A percentile compares a stretch with the other conserved stretches of the same genome.
These are phyloP conservation scores for Drechslera avenae DNA, from an alignment of 2,329 filamentous ascomycete genomes.

Conservation along the genomic window DNA sequence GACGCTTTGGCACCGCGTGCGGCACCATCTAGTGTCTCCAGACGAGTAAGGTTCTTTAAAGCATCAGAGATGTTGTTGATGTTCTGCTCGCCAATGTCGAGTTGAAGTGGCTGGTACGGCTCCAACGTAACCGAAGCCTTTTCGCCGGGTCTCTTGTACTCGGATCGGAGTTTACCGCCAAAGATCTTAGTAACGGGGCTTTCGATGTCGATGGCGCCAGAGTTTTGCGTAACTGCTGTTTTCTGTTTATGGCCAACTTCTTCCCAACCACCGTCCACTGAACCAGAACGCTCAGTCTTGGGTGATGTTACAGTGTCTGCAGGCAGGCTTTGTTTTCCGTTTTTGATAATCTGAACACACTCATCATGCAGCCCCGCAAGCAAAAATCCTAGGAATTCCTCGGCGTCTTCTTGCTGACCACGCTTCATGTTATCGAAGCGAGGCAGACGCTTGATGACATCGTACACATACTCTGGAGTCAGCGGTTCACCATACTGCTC, in stretches of 20 bases:
- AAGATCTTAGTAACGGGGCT: constrained; percentile 95
- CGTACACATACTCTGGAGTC: constrained; percentile 92
- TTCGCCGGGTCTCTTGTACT: constrained; percentile 81
- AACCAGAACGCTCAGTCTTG: constrained; percentile 51
- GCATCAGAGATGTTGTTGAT: constrained; percentile 93
- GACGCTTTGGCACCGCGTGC: constrained; percentile 77
- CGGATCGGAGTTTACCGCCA: constrained; percentile 86
- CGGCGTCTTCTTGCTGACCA: constrained; percentile 95
- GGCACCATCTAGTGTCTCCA: constrained; percentile 82
- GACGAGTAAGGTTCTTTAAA: constrained; percentile 78
- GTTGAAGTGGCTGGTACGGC: constrained; percentile 90
- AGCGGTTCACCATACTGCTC: constrained; percentile 92
- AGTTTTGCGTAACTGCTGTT: constrained; percentile 81
- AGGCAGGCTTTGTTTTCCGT: constrained; percentile 44
- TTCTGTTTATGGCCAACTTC: constrained; percentile 95
- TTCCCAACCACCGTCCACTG: constrained; percentile 75
- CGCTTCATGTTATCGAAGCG: constrained; percentile 94
- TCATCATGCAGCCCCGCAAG: constrained; percentile 93
- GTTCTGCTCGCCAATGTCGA: constrained; percentile 88
- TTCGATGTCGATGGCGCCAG: constrained; percentile 71
- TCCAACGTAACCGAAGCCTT: constrained; percentile 92
- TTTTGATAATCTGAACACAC: constrained; percentile 76
- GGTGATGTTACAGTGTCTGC: constrained; percentile 49
- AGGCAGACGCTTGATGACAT: constrained; percentile 83
- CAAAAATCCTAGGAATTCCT: constrained; percentile 94